Conservation (phyloP, 331 rosid species). For the Malus hybrid region DNA sequence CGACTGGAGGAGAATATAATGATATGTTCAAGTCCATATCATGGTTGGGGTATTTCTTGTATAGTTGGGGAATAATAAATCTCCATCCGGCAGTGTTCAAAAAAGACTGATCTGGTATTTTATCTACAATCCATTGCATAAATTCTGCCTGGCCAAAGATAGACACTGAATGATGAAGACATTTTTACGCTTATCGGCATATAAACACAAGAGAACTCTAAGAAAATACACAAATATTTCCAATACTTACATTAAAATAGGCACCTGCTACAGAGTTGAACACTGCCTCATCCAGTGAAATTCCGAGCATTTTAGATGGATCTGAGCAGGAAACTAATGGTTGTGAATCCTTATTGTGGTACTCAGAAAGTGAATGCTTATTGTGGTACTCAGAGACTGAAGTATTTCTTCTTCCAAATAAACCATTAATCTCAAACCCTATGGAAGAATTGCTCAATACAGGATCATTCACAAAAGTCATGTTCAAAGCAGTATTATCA, state of each 20-base stretch:
- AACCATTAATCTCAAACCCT: constrained; percentile 73
- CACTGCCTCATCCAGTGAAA: constrained; percentile 72
- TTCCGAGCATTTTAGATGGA: constrained; percentile 79
- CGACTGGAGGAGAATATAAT: constrained; percentile 64
- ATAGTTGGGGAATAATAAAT: constrained; percentile 82
- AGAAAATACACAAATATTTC: neutral
- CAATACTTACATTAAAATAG: constrained; percentile 60
- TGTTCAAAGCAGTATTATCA: constrained; percentile 60
- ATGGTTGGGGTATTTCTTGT: constrained; percentile 82
- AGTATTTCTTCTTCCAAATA: constrained; percentile 38
- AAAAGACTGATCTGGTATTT: constrained; percentile 76
- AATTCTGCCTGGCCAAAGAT: constrained; percentile 62
- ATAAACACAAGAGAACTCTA: neutral
- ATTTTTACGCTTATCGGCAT: neutral
- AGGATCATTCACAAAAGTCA: constrained; percentile 59
- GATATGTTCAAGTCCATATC: constrained; percentile 75
- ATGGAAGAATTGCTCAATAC: constrained; percentile 54
- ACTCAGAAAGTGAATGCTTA: constrained; percentile 16
- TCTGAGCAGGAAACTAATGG: constrained; percentile 43
- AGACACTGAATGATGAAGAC: neutral
- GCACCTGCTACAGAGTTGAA: constrained; percentile 69
- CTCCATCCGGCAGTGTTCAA: constrained; percentile 93
- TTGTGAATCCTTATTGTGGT: constrained; percentile 22
- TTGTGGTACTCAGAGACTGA: constrained; percentile 14
- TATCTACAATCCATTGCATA: constrained; percentile 86